Base-by-base conservation (phyloP, 495 filamentous ascomycete species). In the Hypoxylon rickii region DNA sequence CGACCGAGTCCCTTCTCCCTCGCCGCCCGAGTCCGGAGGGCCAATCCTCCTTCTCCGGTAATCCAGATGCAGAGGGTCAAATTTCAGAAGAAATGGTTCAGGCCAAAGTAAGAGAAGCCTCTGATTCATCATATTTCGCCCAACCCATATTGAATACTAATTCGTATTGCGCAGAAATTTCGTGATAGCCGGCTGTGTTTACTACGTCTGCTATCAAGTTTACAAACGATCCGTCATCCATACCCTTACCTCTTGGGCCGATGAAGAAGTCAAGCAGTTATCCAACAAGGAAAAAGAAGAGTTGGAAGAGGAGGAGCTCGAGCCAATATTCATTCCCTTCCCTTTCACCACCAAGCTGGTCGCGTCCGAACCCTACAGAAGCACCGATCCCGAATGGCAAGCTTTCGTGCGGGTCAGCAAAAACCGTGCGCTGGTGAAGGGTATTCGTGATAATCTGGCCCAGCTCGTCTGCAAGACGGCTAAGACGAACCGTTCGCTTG, bases 361-460 rank as follows among this genome's bases (percentile, higher is more conserved):
- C 70, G 52, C 63, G 0, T 65, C 65, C 10, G 33, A 55, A 19
- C 71, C 71, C 11, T 92, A 90, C 67, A 73, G 76, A 17, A 73
- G 76, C 18, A 77, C 72, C 2, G 85, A 89, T 64, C 86, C 88
- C 2, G 89, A 92, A 66, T 91, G 86, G 87, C 74, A 80, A 59
- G 73, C 78, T 37, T 92, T 89, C 55, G 60, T 82, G 15, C 79
- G 77, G 31, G 71, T 89, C 16, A 77, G 80, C 17, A 72, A 75
- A 19, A 76, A 91, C 62, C 63, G 57, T 15, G 58, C 78, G 21
- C 70, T 77, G 45, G 56, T 80, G 19, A 55, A 70, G 22, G 63
- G 65, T 13, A 74, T 89, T 15, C 73, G 73, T 7, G 2, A 16
- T 10, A 18, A 59, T 5, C 49, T 73, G 10, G 71, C 66, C 5